These are phyloP conservation scores for Boletus reticuloceps DNA, from an alignment of 768 basidiomycete species.

Conservation along the genomic window DNA sequence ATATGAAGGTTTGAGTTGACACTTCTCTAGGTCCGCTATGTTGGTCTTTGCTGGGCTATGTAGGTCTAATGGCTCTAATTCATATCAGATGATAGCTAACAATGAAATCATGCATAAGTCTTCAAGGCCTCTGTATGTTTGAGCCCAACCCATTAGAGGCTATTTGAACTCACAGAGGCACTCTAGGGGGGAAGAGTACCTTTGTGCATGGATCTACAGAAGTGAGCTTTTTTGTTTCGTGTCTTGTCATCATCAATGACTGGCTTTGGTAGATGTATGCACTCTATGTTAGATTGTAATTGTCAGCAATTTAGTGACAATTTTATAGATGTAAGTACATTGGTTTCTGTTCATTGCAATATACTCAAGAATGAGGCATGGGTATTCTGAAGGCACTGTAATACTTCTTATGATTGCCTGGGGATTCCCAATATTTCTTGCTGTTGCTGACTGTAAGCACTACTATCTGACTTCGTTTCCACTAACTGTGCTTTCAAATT, in stretches of 20 bases:
- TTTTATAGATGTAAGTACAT: slow-evolving; percentile 9
- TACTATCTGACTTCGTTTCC: too few species aligned
- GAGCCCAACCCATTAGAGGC: too few species aligned
- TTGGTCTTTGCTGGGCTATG: background rate
- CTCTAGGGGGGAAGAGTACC: background rate
- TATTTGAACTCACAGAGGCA: background rate
- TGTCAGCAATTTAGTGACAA: background rate
- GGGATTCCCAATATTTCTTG: slow-evolving; percentile 5
- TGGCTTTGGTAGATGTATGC: background rate
- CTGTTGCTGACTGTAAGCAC: slow-evolving; percentile 11
- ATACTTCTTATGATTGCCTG: background rate
- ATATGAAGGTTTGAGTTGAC: background rate
- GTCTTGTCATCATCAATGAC: background rate
- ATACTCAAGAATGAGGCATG: background rate
- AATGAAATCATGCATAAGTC: background rate
- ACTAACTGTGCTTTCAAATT: background rate
- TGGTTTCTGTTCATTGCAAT: too few species aligned
- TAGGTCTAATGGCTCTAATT: background rate
- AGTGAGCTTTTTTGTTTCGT: background rate
- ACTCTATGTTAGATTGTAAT: background rate
- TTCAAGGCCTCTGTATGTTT: background rate
- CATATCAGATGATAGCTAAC: background rate
- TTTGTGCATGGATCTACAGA: background rate
- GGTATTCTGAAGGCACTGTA: slow-evolving; percentile 1
- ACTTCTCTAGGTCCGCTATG: background rate